These are phyloP conservation scores for Fraxinus velutina DNA, from an alignment of 305 asterid genomes.

Conservation along the genomic window DNA sequence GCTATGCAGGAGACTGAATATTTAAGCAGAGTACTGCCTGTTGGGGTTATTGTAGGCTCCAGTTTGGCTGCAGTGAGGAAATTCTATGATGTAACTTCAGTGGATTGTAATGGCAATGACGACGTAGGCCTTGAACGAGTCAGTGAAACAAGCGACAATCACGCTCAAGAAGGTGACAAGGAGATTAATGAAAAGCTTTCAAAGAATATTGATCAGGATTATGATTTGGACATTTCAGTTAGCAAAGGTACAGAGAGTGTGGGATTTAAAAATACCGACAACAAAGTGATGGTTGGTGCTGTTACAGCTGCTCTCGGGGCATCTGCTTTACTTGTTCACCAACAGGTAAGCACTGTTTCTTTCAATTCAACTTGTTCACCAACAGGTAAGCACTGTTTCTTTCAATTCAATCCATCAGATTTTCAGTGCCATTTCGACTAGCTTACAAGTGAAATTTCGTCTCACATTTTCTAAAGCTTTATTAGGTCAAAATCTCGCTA, in stretches of 20 bases:
- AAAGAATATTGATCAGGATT: conserved; percentile 23
- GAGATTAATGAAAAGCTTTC: conserved; percentile 26
- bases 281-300: conserved; percentile 68
- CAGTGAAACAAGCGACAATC: conserved; percentile 27
- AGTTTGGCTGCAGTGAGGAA: conserved; percentile 72
- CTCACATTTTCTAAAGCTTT: background rate
- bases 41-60: conserved; percentile 84
- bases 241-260: conserved; percentile 29
- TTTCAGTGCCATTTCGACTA: conserved; percentile 5
- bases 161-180: conserved; percentile 28
- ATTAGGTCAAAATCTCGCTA: background rate
- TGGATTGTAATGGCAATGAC: conserved; percentile 38
- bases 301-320: conserved; percentile 97
- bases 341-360: conserved; percentile 45
- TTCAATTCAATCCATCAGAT: conserved; percentile 22
- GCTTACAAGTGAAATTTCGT: background rate
- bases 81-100: conserved; percentile 53
- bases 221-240: conserved; percentile 25
- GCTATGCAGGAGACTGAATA: conserved; percentile 62
- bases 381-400: conserved; percentile 45
- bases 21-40: conserved; percentile 66
- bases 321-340: conserved; percentile 71
- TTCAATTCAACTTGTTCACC: conserved; percentile 43
- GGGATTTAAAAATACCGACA: conserved; percentile 38
- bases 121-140: conserved; percentile 31